phyloP scores from a whole-genome alignment of 139 green algal species.

The Parachlorella kessleri region DNA sequence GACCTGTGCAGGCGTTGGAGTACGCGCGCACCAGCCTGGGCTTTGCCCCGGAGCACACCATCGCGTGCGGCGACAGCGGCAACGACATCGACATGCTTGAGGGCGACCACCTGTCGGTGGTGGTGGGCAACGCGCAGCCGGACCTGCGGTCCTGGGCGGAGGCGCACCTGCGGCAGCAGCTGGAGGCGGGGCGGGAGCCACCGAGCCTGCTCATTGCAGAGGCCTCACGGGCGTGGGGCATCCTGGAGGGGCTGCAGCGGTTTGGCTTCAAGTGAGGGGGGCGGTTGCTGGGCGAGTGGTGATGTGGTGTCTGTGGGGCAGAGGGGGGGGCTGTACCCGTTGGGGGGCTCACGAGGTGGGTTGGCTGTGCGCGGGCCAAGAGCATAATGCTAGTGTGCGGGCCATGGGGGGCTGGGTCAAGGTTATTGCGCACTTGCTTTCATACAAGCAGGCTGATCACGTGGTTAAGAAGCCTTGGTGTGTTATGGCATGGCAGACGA shows the following conservation, averaged over 20 bases:
- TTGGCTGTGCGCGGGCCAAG: too few relatives aligned
- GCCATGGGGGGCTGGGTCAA: too few relatives aligned
- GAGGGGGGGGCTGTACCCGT: too few relatives aligned
- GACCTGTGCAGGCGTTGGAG: constrained; percentile 34
- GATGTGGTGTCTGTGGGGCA: too few relatives aligned
- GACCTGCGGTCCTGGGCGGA: constrained; percentile 67
- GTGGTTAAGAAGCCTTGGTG: too few relatives aligned
- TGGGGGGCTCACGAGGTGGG: too few relatives aligned
- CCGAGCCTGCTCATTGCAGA: constrained; percentile 21
- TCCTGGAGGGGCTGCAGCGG: constrained; percentile 73
- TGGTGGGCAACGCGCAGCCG: constrained; percentile 86
- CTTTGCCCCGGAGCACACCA: constrained; percentile 40
- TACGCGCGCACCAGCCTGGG: constrained; percentile 39
- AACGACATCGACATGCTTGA: constrained; percentile 67
- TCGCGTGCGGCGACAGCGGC: constrained; percentile 58
- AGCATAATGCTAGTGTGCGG: too few relatives aligned
- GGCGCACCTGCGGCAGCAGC: not conserved
- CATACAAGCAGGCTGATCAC: too few relatives aligned
- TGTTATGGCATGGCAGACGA: too few relatives aligned
- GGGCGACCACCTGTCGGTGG: constrained; percentile 50
- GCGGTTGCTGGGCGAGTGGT: too few relatives aligned
- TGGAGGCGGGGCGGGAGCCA: constrained; percentile 13
- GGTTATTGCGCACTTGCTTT: too few relatives aligned
- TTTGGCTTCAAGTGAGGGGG: constrained; percentile 69
- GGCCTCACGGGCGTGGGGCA: constrained; percentile 62